Conservation (phyloP, 2,329 filamentous ascomycete species). For the Beauveria caledonica region DNA sequence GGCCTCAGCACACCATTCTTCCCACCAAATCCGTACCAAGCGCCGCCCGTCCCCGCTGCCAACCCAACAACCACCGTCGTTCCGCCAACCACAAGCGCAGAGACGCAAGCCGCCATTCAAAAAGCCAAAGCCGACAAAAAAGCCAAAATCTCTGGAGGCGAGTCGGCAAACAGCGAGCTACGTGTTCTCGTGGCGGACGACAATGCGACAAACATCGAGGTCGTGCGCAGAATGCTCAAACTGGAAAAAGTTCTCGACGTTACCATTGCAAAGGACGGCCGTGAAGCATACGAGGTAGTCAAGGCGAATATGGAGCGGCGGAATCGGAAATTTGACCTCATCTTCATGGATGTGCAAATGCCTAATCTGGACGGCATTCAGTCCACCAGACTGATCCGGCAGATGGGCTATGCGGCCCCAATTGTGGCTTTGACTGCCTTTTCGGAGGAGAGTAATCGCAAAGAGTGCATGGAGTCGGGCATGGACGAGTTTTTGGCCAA, state of each 20-base stretch:
- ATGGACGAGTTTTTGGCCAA: conserved; percentile 85
- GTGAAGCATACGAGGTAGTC: conserved; percentile 81
- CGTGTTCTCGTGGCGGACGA: conserved; percentile 79
- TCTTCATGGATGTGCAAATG: conserved; percentile 97
- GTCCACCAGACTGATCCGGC: conserved; percentile 73
- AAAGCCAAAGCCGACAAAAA: conserved; percentile 52
- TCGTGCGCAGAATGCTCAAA: conserved; percentile 57
- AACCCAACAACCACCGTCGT: conserved; percentile 2
- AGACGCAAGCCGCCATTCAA: conserved; percentile 58
- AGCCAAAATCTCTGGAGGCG: conserved; percentile 53
- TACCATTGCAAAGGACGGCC: conserved; percentile 76
- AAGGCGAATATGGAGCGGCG: conserved; percentile 70
- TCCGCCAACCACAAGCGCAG: conserved; percentile 30
- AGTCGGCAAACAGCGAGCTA: conserved; percentile 50
- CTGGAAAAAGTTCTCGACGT: conserved; percentile 79
- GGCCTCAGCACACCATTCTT: conserved; percentile 82
- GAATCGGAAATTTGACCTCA: conserved; percentile 68
- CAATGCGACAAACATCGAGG: conserved; percentile 50
- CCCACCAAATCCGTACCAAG: conserved; percentile 30
- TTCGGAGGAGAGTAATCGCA: conserved; percentile 80
- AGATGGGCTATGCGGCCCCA: conserved; percentile 78
- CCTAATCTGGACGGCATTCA: conserved; percentile 85
- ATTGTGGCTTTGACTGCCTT: conserved; percentile 90
- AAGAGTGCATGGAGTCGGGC: conserved; percentile 77
- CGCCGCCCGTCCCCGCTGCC: background rate